phyloP scores from a whole-genome alignment of 2,329 filamentous ascomycete species.

The Pestalotiopsis sp. region DNA sequence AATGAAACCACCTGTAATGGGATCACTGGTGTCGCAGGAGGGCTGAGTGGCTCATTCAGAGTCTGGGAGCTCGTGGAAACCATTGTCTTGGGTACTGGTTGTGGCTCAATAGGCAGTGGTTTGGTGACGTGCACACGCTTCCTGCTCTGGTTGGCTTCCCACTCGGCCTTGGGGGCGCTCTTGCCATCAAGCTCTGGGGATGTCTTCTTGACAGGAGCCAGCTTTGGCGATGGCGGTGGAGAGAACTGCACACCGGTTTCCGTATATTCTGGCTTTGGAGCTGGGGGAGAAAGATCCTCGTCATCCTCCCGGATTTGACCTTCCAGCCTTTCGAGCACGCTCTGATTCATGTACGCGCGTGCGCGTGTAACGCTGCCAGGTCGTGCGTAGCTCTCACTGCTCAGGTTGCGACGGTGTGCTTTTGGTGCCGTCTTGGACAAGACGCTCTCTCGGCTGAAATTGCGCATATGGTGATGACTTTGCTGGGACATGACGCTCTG shows the following conservation, averaged over 20 bases:
- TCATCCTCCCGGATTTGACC: constrained; percentile 54
- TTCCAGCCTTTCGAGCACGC: constrained; percentile 59
- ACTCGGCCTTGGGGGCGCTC: constrained; percentile 47
- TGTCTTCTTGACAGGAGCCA: constrained; percentile 41
- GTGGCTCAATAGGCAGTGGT: constrained; percentile 51
- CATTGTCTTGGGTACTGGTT: constrained; percentile 50
- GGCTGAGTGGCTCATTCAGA: constrained; percentile 62
- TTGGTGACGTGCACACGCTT: constrained; percentile 65
- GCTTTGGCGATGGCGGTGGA: constrained; percentile 74
- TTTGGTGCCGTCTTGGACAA: constrained; percentile 35
- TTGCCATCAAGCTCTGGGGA: constrained; percentile 50
- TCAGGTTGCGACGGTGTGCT: constrained; percentile 58
- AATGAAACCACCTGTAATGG: constrained; percentile 39
- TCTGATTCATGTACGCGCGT: constrained; percentile 54
- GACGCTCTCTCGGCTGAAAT: constrained; percentile 60
- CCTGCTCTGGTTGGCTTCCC: constrained; percentile 71
- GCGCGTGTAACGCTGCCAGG: constrained; percentile 58
- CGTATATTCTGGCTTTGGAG: constrained; percentile 59
- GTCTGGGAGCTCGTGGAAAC: constrained; percentile 69
- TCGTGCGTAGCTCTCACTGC: constrained; percentile 59
- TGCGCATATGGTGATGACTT: constrained; percentile 47
- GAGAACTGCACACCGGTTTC: constrained; percentile 84
- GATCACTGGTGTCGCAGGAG: constrained; percentile 65
- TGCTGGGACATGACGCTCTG: constrained; percentile 60
- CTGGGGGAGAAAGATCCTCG: constrained; percentile 39